Conservation (phyloP, 306 rosid genomes). For the Mimosa pudica region DNA sequence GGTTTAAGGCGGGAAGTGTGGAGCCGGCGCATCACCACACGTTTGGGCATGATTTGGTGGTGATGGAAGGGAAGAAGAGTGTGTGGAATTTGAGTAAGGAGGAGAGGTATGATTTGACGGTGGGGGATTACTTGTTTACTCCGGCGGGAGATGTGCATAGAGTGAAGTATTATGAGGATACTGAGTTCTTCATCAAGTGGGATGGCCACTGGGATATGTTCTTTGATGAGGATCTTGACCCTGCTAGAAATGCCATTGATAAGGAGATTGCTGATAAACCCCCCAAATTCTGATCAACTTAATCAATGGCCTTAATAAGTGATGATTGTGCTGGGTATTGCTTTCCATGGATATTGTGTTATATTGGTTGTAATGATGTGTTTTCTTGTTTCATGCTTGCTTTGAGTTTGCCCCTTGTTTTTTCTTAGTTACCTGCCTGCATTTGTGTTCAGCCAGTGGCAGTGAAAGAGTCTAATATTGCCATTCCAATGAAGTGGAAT, state of each 20-base stretch:
- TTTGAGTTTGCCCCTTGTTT: background rate
- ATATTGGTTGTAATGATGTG: background rate
- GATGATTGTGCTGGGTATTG: background rate
- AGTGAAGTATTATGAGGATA: slow-evolving; percentile 73
- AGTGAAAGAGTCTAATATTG: too few relatives aligned
- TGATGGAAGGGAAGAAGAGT: slow-evolving; percentile 72
- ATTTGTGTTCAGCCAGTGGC: too few relatives aligned
- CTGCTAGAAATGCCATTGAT: slow-evolving; percentile 54
- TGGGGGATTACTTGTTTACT: slow-evolving; percentile 80
- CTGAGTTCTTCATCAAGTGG: slow-evolving; percentile 90
- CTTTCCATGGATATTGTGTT: background rate
- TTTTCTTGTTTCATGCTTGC: background rate
- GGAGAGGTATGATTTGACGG: slow-evolving; percentile 64
- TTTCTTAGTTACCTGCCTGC: too few relatives aligned
- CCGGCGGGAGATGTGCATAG: slow-evolving; percentile 82
- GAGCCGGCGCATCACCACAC: slow-evolving; percentile 96
- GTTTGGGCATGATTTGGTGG: slow-evolving; percentile 88
- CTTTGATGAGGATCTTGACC: slow-evolving; percentile 74
- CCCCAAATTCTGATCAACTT: background rate
- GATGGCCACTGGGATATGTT: slow-evolving; percentile 94
- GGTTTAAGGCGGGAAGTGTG: slow-evolving; percentile 79
- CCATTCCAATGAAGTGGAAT: too few relatives aligned
- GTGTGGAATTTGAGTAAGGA: slow-evolving; percentile 82
- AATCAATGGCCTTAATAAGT: background rate
- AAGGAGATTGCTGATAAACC: slow-evolving; percentile 33